Percentiles rank a stretch among this genome's conserved stretches.
Conservation (phyloP, 2,329 filamentous ascomycete species). For the Aspergillus luchuensis region DNA sequence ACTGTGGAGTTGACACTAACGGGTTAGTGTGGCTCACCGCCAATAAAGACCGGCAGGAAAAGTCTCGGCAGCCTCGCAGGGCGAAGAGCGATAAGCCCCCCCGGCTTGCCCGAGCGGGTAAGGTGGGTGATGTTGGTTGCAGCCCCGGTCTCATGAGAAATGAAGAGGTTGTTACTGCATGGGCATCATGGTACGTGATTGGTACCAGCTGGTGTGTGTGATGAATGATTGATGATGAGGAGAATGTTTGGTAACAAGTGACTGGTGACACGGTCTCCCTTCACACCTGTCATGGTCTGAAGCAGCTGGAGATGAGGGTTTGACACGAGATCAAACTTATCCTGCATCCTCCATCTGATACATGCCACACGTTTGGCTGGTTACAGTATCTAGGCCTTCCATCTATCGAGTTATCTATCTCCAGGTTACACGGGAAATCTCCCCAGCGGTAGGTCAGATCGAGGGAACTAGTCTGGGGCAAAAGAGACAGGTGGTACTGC, state of each 20-base stretch:
- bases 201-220: constrained; percentile 13
- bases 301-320: not conserved
- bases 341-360: not conserved
- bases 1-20: not conserved
- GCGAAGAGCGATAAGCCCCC: constrained; percentile 11
- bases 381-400: too few relatives aligned
- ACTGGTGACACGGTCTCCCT: not conserved
- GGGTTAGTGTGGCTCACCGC: not conserved
- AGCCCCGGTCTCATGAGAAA: not conserved
- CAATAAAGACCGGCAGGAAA: constrained; percentile 3
- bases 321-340: not conserved
- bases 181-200: constrained; percentile 7
- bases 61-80: constrained; percentile 26
- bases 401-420: too few relatives aligned
- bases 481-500: not conserved
- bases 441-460: not conserved
- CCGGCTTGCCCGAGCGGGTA: not conserved
- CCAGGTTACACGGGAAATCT: too few relatives aligned
- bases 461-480: not conserved
- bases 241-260: too few relatives aligned
- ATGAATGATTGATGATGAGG: too few relatives aligned
- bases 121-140: not conserved
- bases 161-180: not conserved
- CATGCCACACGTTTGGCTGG: not conserved
- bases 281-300: constrained; percentile 3